A percentile compares a stretch with the other conserved stretches of the same genome.
These are phyloP conservation scores for Olyra latifolia DNA, from an alignment of 176 grass and related monocot genomes.

Conservation along the genomic window DNA sequence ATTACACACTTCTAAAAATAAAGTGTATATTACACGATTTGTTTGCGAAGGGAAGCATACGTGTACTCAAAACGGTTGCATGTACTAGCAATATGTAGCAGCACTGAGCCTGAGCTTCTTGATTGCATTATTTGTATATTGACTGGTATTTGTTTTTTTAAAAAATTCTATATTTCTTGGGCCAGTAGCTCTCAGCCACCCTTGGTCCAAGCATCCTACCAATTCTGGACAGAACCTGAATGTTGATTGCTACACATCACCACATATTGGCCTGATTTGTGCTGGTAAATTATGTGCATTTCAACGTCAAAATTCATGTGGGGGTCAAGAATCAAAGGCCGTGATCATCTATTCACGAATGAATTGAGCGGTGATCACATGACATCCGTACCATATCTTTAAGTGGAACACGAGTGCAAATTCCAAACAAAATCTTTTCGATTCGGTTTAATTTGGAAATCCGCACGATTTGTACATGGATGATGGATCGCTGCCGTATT, in stretches of 20 bases:
- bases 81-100: neutral
- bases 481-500: no score
- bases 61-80: neutral
- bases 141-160: neutral
- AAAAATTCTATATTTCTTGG: neutral
- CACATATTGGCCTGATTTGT: neutral
- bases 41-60: neutral
- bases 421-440: neutral
- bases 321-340: neutral
- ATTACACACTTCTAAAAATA: no score
- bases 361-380: neutral
- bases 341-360: neutral
- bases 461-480: neutral
- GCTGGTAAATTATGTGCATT: neutral
- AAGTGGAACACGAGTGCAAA: neutral
- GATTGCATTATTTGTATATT: neutral
- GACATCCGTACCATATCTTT: neutral
- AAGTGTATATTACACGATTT: neutral
- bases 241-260: neutral
- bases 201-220: neutral
- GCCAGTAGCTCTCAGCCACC: neutral
- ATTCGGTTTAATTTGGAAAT: neutral
- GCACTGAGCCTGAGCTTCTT: neutral
- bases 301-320: neutral
- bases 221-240: neutral